Base-by-base conservation (phyloP, 495 filamentous ascomycete species). In the Xylaria cubensis region DNA sequence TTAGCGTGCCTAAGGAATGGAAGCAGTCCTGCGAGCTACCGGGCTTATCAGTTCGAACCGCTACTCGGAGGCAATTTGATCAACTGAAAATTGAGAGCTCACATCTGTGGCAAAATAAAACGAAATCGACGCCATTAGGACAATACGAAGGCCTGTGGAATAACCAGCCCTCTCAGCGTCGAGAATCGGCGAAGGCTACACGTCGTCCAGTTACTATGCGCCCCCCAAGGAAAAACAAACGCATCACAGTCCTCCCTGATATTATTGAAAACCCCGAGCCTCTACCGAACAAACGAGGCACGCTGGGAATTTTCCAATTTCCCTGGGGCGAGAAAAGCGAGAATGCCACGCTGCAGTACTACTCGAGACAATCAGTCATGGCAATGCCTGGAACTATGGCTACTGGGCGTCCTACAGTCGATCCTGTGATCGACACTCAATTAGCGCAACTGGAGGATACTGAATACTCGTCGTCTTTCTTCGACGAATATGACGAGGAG, bases 281-380 rank as follows among this genome's bases (percentile, higher is more conserved):
- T 58, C 76, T 88, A 13, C 86, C 86, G 17, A 76, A 86, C 61
- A 85, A 85, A 71, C 78, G 82, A 15, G 86, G 83, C 41, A 87
- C 83, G 6, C 78, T 89, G 10, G 87, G 86, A 5, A 84, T 89
- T 64, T 89, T 88, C 76, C 86, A 88, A 72, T 88, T 88, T 70
- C 84, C 87, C 0, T 89, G 86, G 86, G 87, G 87, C 26, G 86
- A 88, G 71, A 84, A 76, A 73, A 88, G 87, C 34, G 86, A 89
- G 70, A 81, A 83, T 44, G 83, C 84, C 2, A 79, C 76, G 19
- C 72, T 85, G n/a, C 81, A 81, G 48, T 74, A 78, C 56, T 79
- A 73, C 19, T 70, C 76, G 26, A 74, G 65, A 26, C 72, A 70
- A 70, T 76, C 76, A 73, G 78, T 69, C 72, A 82, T 78, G 80